Evolutionary conservation across 805 yeast species (phyloP), one percentile per base, ranked within the genome.

Genomic region (Cyberlindnera xishuangbannaensis): DNA sequence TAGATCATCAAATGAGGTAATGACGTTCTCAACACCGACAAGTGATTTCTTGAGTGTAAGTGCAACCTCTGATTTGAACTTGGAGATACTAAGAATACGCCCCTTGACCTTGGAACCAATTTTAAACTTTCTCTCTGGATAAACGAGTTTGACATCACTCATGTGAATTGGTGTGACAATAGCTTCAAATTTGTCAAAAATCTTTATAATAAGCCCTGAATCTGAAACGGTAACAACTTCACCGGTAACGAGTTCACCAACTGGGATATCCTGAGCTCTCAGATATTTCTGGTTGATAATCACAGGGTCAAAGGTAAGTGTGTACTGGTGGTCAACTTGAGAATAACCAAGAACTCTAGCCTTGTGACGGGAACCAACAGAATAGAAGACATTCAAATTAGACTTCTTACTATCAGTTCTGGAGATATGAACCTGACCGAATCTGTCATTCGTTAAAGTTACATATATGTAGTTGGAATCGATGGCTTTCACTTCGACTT

Each of bases 81-180:
- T 47, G 27, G 69, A 61, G 15, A 72, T 67, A 33, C 60, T 67
- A 44, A 85, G 58, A 10, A 86, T 71, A 61, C 95, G 74, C 41
- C 80, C 92, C 48, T 71, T 82, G 19, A 85, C 84, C 45, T 78
- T 82, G 27, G 81, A 65, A 9, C 96, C 97, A 27, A 79, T 76
- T 58, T 83, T 84, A 68, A 80, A 90, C 51, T 86, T 85, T 65
- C 92, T 74, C 60, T 92, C 97, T 6, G 98, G 98, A 52, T 90
- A 81, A 3, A 76, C 75, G 43, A 90, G 66, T 53, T 77, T 80
- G 37, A 83, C 70, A 57, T 92, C 99, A 45, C 95, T 79, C 58
- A 92, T 73, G 49, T 90, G 95, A 17, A 63, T 52, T 18, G 76
- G 65, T 11, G 84, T 80, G 18, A 85, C 97, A 42, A 71, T 62